phyloP scores from a whole-genome alignment of 768 basidiomycete genomes.

The Amanita rubescens region DNA sequence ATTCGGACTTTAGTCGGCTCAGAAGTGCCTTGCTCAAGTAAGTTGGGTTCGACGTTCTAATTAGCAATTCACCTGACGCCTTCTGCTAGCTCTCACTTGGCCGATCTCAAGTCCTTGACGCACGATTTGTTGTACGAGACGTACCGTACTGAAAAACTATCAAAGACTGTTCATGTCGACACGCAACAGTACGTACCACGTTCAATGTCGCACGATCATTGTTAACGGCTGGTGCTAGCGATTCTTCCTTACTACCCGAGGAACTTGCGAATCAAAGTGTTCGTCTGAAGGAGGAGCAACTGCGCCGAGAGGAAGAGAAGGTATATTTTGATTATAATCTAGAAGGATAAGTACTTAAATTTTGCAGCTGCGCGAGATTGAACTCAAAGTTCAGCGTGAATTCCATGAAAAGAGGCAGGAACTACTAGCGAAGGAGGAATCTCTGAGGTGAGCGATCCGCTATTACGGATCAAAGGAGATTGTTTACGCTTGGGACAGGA shows the following conservation, averaged over 20 bases:
- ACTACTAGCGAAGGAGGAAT: slow-evolving; percentile 92
- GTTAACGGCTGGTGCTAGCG: slow-evolving; percentile 34
- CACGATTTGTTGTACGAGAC: slow-evolving; percentile 95
- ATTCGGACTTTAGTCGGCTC: slow-evolving; percentile 96
- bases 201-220: slow-evolving; percentile 14
- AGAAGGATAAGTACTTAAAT: slow-evolving; percentile 8
- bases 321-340: slow-evolving; percentile 26
- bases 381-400: slow-evolving; percentile 96
- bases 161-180: slow-evolving; percentile 78
- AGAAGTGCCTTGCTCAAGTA: slow-evolving; percentile 88
- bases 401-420: slow-evolving; percentile 98
- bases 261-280: slow-evolving; percentile 96
- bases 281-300: slow-evolving; percentile 97
- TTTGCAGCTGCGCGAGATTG: slow-evolving; percentile 85
- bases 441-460: slow-evolving; percentile 56
- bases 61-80: slow-evolving; percentile 7
- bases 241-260: slow-evolving; percentile 89
- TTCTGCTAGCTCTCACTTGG: slow-evolving; percentile 73
- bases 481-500: slow-evolving; percentile 36
- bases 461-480: background rate
- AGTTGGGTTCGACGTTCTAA: slow-evolving; percentile 14
- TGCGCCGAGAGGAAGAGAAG: slow-evolving; percentile 95
- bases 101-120: slow-evolving; percentile 89
- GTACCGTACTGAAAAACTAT: slow-evolving; percentile 96
- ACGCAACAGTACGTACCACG: slow-evolving; percentile 45